A percentile compares a stretch with the other conserved stretches of the same genome.
These are phyloP conservation scores for Stagonosporopsis tanaceti DNA, from an alignment of 2,329 filamentous ascomycete species.

Conservation along the genomic window DNA sequence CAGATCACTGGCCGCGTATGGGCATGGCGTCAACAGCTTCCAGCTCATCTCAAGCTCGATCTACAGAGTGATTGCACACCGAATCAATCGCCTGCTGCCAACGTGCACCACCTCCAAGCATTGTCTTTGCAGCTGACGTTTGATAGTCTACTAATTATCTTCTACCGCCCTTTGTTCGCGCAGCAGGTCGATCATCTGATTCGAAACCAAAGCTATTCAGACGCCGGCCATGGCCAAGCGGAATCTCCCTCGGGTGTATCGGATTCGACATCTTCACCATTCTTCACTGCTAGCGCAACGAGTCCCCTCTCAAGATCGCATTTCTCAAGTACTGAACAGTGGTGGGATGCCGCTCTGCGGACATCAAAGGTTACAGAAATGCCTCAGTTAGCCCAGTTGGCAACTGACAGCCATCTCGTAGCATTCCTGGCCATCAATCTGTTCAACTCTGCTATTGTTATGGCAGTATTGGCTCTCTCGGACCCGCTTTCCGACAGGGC, in stretches of 20 bases:
- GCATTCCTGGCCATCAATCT: constrained; percentile 57
- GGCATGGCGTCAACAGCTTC: constrained; percentile 36
- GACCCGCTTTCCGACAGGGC: constrained; percentile 54
- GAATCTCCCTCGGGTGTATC: constrained; percentile 12
- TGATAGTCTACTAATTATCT: constrained; percentile 54
- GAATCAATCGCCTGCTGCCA: constrained; percentile 14
- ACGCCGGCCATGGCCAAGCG: neutral
- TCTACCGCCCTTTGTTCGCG: constrained; percentile 55
- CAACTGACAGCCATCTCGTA: constrained; percentile 54
- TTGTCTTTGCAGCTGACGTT: constrained; percentile 55
- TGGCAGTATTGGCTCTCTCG: constrained; percentile 54
- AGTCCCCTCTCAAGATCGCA: constrained; percentile 20
- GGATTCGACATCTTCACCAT: constrained; percentile 11
- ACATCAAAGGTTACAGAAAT: constrained; percentile 50
- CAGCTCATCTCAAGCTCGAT: constrained; percentile 32
- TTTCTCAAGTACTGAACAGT: constrained; percentile 40
- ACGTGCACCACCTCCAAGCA: constrained; percentile 47
- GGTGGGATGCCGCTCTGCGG: constrained; percentile 51
- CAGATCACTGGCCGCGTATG: constrained; percentile 30
- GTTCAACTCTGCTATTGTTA: constrained; percentile 56
- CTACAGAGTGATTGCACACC: constrained; percentile 26
- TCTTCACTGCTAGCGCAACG: constrained; percentile 1
- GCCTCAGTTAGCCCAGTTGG: constrained; percentile 47
- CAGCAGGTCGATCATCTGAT: constrained; percentile 45
- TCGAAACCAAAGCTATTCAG: constrained; percentile 18